Conservation (phyloP, 768 basidiomycete genomes). For the Exsudoporus frostii region DNA sequence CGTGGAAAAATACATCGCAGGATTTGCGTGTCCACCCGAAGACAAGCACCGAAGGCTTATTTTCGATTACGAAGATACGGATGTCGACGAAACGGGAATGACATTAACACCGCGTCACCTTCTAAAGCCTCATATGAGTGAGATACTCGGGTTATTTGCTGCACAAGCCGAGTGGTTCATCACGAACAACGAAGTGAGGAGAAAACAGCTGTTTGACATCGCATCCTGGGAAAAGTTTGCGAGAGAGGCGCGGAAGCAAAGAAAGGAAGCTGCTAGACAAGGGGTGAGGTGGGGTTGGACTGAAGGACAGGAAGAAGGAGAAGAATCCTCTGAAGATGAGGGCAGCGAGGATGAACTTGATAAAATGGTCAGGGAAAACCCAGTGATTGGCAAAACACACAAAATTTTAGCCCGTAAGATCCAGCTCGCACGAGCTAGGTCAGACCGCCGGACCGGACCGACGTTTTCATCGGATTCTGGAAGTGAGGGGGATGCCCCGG, state of each 20-base stretch:
- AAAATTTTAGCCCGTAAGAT: constrained; percentile 18
- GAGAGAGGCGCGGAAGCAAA: constrained; percentile 26
- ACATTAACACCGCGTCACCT: constrained; percentile 38
- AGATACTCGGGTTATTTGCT: constrained; percentile 50
- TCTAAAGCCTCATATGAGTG: constrained; percentile 47
- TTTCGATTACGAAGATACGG: constrained; percentile 31
- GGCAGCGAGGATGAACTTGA: neutral
- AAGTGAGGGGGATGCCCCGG: constrained; percentile 15
- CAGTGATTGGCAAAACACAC: constrained; percentile 28
- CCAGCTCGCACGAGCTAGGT: constrained; percentile 11
- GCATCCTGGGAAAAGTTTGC: constrained; percentile 49
- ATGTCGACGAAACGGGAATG: constrained; percentile 28
- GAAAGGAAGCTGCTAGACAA: constrained; percentile 30
- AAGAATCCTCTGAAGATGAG: constrained; percentile 4
- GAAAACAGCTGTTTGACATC: constrained; percentile 39
- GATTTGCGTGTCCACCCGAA: constrained; percentile 24
- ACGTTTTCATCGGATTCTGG: constrained; percentile 19
- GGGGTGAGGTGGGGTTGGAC: constrained; percentile 24
- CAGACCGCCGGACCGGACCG: neutral
- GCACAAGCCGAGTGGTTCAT: constrained; percentile 59
- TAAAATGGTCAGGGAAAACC: constrained; percentile 20
- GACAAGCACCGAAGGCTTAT: constrained; percentile 36
- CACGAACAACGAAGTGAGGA: constrained; percentile 39
- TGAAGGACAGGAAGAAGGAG: constrained; percentile 10
- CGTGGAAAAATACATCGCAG: constrained; percentile 39